A percentile compares a stretch with the other conserved stretches of the same genome.
phyloP scores from a whole-genome alignment of 2,329 filamentous ascomycete species.

The Dendrostoma leiphaemia region DNA sequence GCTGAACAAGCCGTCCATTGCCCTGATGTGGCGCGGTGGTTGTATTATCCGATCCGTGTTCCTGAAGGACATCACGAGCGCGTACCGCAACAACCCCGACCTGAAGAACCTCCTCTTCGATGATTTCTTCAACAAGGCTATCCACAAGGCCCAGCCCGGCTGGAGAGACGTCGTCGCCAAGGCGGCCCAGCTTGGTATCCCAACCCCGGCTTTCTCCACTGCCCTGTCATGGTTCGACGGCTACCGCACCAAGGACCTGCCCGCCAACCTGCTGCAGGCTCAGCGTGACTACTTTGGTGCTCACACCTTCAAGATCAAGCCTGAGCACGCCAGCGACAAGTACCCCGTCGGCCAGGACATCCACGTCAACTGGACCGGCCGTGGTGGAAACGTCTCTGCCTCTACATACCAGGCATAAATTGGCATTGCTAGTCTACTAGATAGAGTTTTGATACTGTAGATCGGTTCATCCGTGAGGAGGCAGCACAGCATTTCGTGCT shows the following conservation, averaged over 20 bases:
- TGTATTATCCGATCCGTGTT: constrained; percentile 99
- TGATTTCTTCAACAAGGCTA: constrained; percentile 99
- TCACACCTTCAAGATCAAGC: constrained; percentile 87
- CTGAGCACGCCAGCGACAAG: constrained; percentile 71
- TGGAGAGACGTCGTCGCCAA: constrained; percentile 92
- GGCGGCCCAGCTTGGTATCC: constrained; percentile 90
- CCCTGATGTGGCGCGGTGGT: constrained; percentile 99
- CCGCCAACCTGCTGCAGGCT: constrained; percentile 96
- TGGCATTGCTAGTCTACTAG: constrained; percentile 6
- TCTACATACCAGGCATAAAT: constrained; percentile 95
- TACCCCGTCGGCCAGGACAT: constrained; percentile 85
- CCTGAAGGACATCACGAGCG: constrained; percentile 98
- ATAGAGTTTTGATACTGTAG: constrained; percentile 11
- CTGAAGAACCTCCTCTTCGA: constrained; percentile 98
- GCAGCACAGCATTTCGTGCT: constrained; percentile 10
- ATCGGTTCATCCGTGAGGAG: constrained; percentile 8
- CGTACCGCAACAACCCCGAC: constrained; percentile 90
- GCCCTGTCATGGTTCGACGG: constrained; percentile 98
- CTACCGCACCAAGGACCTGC: constrained; percentile 94
- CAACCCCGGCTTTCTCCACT: constrained; percentile 93
- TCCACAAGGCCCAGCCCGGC: constrained; percentile 90
- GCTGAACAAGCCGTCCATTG: constrained; percentile 99
- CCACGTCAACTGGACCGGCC: constrained; percentile 99
- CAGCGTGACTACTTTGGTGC: constrained; percentile 99
- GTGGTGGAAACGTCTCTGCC: constrained; percentile 94